Evolutionary conservation across 805 yeast species (phyloP).

Genomic region (Metschnikowia bowlesiae): DNA sequence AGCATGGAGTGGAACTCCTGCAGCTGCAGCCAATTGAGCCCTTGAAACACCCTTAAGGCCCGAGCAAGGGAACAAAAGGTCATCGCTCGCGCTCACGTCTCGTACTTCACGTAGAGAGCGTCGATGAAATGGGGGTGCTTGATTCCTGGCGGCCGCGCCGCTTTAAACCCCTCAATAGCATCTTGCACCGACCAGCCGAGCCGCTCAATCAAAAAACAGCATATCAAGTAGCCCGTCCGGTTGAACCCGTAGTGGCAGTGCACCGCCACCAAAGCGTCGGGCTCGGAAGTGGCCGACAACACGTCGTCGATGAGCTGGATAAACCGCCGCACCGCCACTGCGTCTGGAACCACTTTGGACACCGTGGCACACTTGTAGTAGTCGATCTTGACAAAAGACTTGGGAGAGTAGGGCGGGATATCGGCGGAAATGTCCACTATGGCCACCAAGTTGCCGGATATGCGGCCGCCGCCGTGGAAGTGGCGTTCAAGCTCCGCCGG

Average conservation of each 20-base stretch:
- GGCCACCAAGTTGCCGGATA: conserved; percentile 43
- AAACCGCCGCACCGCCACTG: conserved; percentile 52
- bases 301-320: conserved; percentile 50
- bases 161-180: conserved; percentile 56
- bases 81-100: conserved; percentile 13
- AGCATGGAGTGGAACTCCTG: too few species aligned
- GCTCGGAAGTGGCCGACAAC: conserved; percentile 18
- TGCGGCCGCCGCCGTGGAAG: conserved; percentile 28
- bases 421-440: conserved; percentile 68
- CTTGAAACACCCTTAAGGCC: too few species aligned
- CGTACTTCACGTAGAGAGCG: conserved; percentile 64
- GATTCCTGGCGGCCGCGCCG: conserved; percentile 65
- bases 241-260: conserved; percentile 84
- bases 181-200: conserved; percentile 57
- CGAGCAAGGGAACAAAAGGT: too few species aligned
- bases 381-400: conserved; percentile 45
- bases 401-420: conserved; percentile 67
- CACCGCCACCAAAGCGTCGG: conserved; percentile 48
- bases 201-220: conserved; percentile 61
- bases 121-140: conserved; percentile 75
- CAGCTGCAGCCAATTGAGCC: too few species aligned
- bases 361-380: conserved; percentile 76
- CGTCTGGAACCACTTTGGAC: conserved; percentile 70
- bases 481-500: conserved; percentile 49
- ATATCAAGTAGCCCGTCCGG: conserved; percentile 69